A percentile compares a stretch with the other conserved stretches of the same genome.
Conservation (phyloP, 495 filamentous ascomycete species). For the Penicillium desertorum region DNA sequence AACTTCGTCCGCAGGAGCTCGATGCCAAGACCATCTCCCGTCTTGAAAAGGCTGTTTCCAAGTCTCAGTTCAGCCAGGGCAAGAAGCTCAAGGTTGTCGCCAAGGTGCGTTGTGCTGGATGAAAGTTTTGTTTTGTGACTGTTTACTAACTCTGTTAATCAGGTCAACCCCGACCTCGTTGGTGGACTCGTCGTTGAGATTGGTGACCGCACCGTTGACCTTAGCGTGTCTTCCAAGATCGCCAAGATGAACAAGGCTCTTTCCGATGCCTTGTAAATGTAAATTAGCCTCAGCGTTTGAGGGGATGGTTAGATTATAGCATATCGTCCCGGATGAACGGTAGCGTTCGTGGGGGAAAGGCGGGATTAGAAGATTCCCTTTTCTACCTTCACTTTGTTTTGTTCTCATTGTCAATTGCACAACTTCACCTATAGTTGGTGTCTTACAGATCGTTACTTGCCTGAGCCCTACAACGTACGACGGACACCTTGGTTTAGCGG, state of each 20-base stretch:
- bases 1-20: slow-evolving; percentile 62
- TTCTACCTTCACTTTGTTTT: slow-evolving; percentile 24
- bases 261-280: slow-evolving; percentile 87
- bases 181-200: slow-evolving; percentile 95
- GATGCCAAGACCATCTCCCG: slow-evolving; percentile 80
- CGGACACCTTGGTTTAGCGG: not conserved
- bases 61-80: slow-evolving; percentile 85
- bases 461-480: not conserved
- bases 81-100: slow-evolving; percentile 97
- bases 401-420: slow-evolving; percentile 35
- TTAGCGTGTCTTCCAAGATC: slow-evolving; percentile 92
- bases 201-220: slow-evolving; percentile 96
- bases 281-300: slow-evolving; percentile 31
- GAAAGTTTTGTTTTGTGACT: not conserved
- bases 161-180: slow-evolving; percentile 93
- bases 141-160: slow-evolving; percentile 2
- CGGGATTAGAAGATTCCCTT: slow-evolving; percentile 11
- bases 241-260: slow-evolving; percentile 99
- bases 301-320: slow-evolving; percentile 28
- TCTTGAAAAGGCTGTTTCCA: slow-evolving; percentile 83
- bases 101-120: slow-evolving; percentile 56
- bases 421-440: slow-evolving; percentile 13
- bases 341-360: slow-evolving; percentile 27
- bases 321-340: slow-evolving; percentile 33
- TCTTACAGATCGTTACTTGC: not conserved